Percentiles rank a stretch among this genome's conserved stretches.
phyloP scores from a whole-genome alignment of 2,329 filamentous ascomycete species.

The Colletotrichum acutatum region DNA sequence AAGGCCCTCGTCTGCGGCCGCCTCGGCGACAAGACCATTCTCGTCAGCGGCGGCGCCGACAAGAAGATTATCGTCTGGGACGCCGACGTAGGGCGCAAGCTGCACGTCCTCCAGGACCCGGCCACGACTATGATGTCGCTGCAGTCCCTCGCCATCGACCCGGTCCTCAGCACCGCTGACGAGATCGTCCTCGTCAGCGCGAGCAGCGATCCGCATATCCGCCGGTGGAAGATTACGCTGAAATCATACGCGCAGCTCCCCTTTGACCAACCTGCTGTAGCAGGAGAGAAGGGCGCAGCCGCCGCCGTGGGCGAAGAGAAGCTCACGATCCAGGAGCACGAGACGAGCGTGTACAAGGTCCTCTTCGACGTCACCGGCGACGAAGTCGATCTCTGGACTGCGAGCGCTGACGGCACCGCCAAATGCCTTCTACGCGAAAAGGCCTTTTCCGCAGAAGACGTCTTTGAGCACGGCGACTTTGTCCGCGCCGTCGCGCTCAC shows the following conservation, averaged over 20 bases:
- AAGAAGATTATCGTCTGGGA: slow-evolving; percentile 89
- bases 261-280: slow-evolving; percentile 49
- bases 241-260: slow-evolving; percentile 65
- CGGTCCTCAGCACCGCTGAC: slow-evolving; percentile 62
- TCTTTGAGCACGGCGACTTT: slow-evolving; percentile 85
- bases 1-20: slow-evolving; percentile 77
- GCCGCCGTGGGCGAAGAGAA: slow-evolving; percentile 42
- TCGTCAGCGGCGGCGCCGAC: slow-evolving; percentile 82
- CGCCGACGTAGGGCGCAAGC: slow-evolving; percentile 69
- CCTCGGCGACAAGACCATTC: slow-evolving; percentile 68
- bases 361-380: slow-evolving; percentile 73
- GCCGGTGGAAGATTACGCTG: slow-evolving; percentile 75
- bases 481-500: slow-evolving; percentile 84
- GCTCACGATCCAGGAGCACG: slow-evolving; percentile 78
- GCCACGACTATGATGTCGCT: slow-evolving; percentile 76
- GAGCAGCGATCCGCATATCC: slow-evolving; percentile 83
- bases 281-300: background rate
- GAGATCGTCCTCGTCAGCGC: slow-evolving; percentile 77
- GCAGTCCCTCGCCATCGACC: slow-evolving; percentile 82
- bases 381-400: slow-evolving; percentile 86
- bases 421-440: slow-evolving; percentile 80
- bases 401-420: slow-evolving; percentile 88
- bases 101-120: slow-evolving; percentile 84
- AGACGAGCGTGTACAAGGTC: slow-evolving; percentile 89
- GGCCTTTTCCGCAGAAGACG: slow-evolving; percentile 77